Base-by-base conservation (phyloP, 177 flowering plant species). In the Vitis hybrid region DNA sequence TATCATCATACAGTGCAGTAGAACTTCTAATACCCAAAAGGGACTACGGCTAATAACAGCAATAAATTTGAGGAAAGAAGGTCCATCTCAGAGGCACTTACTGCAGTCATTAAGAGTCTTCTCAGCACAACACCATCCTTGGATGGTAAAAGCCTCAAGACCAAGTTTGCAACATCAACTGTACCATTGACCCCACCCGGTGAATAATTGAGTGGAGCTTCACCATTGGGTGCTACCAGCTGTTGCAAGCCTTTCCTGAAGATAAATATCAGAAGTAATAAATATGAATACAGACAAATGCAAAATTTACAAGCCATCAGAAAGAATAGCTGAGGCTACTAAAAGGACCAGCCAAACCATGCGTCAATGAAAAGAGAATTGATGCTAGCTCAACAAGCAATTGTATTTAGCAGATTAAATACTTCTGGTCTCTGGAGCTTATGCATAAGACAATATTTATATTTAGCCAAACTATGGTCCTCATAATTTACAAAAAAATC, bases 51-150 rank as follows among this genome's bases (percentile, higher is more conserved):
- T 9, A 54, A 26, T 66, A 56, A 10, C 30, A 65, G 9, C 49
- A 45, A 17, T 30, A 59, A 3, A 21, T 52, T 21, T 49, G 19
- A 58, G 30, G 30, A 15, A 14, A 34, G 50, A 69, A 23, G 66
- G 45, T 34, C 48, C 7, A 60, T 58, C 32, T 32, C 4, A 70
- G 51, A 73, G 60, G 60, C 23, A 86, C 97, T 76, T 73, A 93
- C 99, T 9, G 86, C 99, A 73, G 97, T 91, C 93, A 91, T 86
- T 67, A 93, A 55, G 19, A 95, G 93, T 76, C 94, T 84, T 80
- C 99, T 88, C 66, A 95, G 80, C 62, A 85, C 96, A 60, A 72
- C 80, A 62, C 99, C 99, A 62, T 95, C 87, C 77, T 88, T 86
- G 49, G 99, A 90, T 63, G 88, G 84, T 66, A 95, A 71, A 61